phyloP scores from a whole-genome alignment of 192 early-diverging fungal species.

The Coemansia sp. region DNA sequence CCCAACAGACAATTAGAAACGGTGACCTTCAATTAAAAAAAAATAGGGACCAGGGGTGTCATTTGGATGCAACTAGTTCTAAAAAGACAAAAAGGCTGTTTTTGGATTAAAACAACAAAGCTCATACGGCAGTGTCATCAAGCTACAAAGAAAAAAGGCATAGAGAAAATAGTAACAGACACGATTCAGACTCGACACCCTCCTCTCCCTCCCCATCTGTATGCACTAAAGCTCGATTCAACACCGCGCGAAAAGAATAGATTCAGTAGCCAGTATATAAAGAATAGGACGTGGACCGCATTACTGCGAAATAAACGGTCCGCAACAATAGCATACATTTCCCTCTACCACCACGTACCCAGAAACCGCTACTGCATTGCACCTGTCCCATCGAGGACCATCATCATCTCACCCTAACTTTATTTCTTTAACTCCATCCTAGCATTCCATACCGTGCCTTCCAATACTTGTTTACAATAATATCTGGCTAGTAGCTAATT shows the following conservation, averaged over 20 bases:
- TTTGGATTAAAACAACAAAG: background rate
- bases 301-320: constrained; percentile 1
- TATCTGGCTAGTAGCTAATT: background rate
- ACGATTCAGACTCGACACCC: background rate
- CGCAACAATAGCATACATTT: constrained; percentile 1
- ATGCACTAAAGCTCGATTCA: background rate
- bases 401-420: background rate
- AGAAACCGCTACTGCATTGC: constrained; percentile 6
- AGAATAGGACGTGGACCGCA: background rate
- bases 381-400: background rate
- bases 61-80: constrained; percentile 4
- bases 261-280: background rate
- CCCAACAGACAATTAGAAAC: background rate
- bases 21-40: background rate
- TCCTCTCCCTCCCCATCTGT: background rate
- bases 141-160: background rate
- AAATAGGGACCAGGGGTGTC: background rate
- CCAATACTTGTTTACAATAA: constrained; percentile 5
- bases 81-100: background rate
- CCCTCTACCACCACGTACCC: background rate
- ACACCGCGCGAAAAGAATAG: background rate
- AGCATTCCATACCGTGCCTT: background rate
- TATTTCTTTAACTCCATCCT: background rate
- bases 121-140: background rate
- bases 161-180: background rate